Evolutionary conservation across 495 filamentous ascomycete genomes (phyloP), one percentile per base, ranked within the genome.

Genomic region (Usnea hakonensis): DNA sequence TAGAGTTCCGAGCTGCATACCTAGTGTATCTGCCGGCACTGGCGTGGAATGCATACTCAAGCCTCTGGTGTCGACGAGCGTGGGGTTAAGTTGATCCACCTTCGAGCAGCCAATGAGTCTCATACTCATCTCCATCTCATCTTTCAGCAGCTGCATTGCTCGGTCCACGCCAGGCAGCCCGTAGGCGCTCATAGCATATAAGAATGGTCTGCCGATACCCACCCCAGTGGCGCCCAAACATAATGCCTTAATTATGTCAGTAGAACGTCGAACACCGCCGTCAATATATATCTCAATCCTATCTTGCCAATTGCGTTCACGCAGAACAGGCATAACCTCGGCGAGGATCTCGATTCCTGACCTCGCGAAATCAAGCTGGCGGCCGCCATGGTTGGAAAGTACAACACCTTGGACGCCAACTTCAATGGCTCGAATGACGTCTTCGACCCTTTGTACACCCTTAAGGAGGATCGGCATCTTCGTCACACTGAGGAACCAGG

Each of bases 71-170:
- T 97, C 94, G 56, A 98, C 69, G 70, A 97, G 63, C 16, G 81
- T 83, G 9, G 91, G 86, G 61, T 86, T 90, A 57, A 98, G 74
- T 58, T 98, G 86, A 40, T 82, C 86, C 28, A 98, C 71, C 43
- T 70, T 84, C 1, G 78, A 80, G 35, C 84, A 87, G 17, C 94
- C 94, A 67, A 97, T 90, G 65, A 98, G 77, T 11, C 95, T 83
- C 94, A 98, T 97, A 68, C 90, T 90, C 93, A 97, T 96, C 79
- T 93, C 92, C 86, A 98, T 91, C 81, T 98, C 94, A 71, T 97
- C 94, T 79, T 90, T 95, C 63, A 98, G 83, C 65, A 98, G 78
- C 76, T 93, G 89, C 87, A 97, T 96, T 26, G 93, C 94, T 19
- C 90, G 81, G 65, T 94, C 86, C 32, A 97, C 93, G 63, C 94